phyloP scores from a whole-genome alignment of 352 stramenopile genomes.

The Pythium brachiatum region DNA sequence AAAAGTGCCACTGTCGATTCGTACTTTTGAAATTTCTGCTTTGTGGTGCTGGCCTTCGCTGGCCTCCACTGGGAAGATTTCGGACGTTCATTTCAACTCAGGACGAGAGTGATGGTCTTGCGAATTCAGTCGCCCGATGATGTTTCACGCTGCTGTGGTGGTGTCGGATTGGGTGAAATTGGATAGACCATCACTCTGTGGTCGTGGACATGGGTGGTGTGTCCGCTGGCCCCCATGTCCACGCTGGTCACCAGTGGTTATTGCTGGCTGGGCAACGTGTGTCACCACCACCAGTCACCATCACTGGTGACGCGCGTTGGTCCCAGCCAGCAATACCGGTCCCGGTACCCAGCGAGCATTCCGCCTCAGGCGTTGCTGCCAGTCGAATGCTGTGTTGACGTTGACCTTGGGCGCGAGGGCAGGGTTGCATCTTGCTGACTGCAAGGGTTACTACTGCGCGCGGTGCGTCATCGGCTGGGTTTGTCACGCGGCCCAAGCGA shows the following conservation, averaged over 20 bases:
- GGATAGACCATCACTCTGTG: slow-evolving; percentile 14
- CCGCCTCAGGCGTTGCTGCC: background rate
- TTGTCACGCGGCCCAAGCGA: background rate
- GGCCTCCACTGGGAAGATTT: slow-evolving; percentile 9
- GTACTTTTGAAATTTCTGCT: background rate
- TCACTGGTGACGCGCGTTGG: too few species aligned
- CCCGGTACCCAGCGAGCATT: too few species aligned
- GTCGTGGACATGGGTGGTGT: slow-evolving; percentile 17
- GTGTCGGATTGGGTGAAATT: background rate
- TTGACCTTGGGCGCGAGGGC: too few species aligned
- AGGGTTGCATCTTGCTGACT: background rate
- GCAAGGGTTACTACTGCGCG: background rate
- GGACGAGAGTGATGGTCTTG: background rate
- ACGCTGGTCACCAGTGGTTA: background rate
- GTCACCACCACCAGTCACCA: background rate
- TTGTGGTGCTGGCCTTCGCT: background rate
- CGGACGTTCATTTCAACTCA: background rate
- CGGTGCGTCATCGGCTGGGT: background rate
- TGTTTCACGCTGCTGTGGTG: background rate
- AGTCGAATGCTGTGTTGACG: background rate
- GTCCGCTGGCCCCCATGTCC: slow-evolving; percentile 17
- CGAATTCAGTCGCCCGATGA: background rate
- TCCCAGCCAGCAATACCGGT: too few species aligned
- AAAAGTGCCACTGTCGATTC: background rate
- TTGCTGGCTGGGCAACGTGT: slow-evolving; percentile 9